phyloP scores from a whole-genome alignment of 768 basidiomycete genomes.

The Pilatotrama ljubarskyi region DNA sequence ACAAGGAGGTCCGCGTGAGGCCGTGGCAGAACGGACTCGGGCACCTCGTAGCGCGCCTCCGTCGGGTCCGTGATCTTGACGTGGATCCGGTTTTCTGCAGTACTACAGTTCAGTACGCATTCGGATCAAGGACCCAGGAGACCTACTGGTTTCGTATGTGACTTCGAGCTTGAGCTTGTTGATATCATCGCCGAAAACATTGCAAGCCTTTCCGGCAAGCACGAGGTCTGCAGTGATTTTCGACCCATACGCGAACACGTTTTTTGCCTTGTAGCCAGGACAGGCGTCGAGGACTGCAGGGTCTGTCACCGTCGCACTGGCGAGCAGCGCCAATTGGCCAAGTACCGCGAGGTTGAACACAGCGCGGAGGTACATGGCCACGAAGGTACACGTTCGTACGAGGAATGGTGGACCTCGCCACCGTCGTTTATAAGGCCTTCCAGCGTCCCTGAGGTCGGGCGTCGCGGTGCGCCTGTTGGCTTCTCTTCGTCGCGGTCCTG shows the following conservation, averaged over 20 bases:
- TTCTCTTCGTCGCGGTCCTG: neutral
- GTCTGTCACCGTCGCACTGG: slow-evolving; percentile 27
- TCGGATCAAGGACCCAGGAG: neutral
- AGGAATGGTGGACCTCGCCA: neutral
- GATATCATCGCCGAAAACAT: slow-evolving; percentile 60
- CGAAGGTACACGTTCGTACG: neutral
- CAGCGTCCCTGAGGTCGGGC: slow-evolving; percentile 7
- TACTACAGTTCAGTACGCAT: neutral
- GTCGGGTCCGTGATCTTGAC: slow-evolving; percentile 60
- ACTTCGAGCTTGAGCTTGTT: slow-evolving; percentile 49
- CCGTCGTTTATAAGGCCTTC: neutral
- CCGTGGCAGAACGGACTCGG: slow-evolving; percentile 59
- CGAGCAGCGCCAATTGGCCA: slow-evolving; percentile 7
- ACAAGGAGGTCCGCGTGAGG: slow-evolving; percentile 37
- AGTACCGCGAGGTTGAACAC: slow-evolving; percentile 10
- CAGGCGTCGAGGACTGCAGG: slow-evolving; percentile 49
- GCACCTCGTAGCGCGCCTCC: slow-evolving; percentile 59
- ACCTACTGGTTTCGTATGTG: slow-evolving; percentile 58
- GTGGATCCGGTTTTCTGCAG: slow-evolving; percentile 55
- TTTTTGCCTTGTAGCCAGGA: slow-evolving; percentile 56
- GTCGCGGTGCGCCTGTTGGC: slow-evolving; percentile 2
- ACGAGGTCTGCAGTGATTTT: slow-evolving; percentile 51
- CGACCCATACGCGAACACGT: slow-evolving; percentile 41
- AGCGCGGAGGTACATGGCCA: slow-evolving; percentile 9
- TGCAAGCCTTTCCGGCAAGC: slow-evolving; percentile 54